Evolutionary conservation across 2,329 filamentous ascomycete species (phyloP).

Genomic region (Aspergillus fructus): DNA sequence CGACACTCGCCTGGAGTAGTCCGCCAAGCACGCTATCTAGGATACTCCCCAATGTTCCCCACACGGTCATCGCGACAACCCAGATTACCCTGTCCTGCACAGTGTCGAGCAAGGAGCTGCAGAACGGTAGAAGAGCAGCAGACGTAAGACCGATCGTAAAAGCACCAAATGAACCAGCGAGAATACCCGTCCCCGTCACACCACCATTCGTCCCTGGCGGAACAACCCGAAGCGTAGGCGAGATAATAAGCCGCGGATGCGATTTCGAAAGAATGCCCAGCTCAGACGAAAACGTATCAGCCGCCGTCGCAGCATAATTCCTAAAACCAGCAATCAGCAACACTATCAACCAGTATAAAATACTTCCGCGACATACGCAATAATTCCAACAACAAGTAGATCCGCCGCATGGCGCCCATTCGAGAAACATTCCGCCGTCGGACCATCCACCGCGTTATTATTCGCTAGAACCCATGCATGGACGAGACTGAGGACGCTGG

Average conservation of each 20-base stretch:
- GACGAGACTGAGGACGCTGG: constrained; percentile 62
- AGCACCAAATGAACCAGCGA: constrained; percentile 72
- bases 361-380: constrained; percentile 33
- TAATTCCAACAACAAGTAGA: constrained; percentile 40
- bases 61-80: constrained; percentile 60
- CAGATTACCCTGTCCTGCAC: constrained; percentile 53
- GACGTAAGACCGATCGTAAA: constrained; percentile 68
- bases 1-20: constrained; percentile 79
- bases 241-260: constrained; percentile 82
- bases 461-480: constrained; percentile 47
- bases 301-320: constrained; percentile 88
- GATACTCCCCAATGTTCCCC: constrained; percentile 77
- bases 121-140: constrained; percentile 68
- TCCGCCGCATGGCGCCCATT: constrained; percentile 32
- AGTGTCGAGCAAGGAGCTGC: constrained; percentile 31
- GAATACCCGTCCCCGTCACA: constrained; percentile 72
- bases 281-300: constrained; percentile 94
- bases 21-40: constrained; percentile 87
- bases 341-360: too few relatives aligned
- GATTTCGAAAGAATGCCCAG: constrained; percentile 81
- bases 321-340: constrained; percentile 19
- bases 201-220: constrained; percentile 93
- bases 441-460: constrained; percentile 1
- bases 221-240: constrained; percentile 70
- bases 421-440: constrained; percentile 37